Evolutionary conservation across 768 basidiomycete genomes (phyloP).

Genomic region (Imleria badia): DNA sequence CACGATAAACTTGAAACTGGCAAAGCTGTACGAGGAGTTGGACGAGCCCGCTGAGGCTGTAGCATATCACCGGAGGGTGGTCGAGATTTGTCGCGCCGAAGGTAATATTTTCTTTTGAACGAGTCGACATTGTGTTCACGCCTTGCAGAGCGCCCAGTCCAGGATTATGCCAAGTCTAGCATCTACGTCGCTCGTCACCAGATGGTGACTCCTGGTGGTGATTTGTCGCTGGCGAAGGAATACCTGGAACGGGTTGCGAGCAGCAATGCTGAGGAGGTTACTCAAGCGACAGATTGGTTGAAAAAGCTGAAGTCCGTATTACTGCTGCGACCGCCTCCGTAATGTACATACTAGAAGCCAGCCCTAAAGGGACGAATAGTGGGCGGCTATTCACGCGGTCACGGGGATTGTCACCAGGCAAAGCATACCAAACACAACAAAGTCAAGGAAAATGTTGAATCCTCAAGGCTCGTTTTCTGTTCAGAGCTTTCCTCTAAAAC

Average conservation of each 20-base stretch:
- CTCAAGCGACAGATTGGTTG: constrained; percentile 68
- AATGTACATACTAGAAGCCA: constrained; percentile 10
- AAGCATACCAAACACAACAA: constrained; percentile 40
- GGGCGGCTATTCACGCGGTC: constrained; percentile 35
- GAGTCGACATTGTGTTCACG: constrained; percentile 11
- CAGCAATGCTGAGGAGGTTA: constrained; percentile 83
- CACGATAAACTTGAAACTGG: constrained; percentile 69
- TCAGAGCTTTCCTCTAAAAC: constrained; percentile 28
- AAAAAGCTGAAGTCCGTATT: constrained; percentile 49
- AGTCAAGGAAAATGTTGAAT: constrained; percentile 36
- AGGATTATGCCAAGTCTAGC: constrained; percentile 82
- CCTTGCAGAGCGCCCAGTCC: constrained; percentile 56
- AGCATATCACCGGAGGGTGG: constrained; percentile 78
- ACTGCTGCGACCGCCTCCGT: constrained; percentile 18
- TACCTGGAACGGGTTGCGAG: constrained; percentile 71
- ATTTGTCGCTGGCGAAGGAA: constrained; percentile 67
- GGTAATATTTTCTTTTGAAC: constrained; percentile 35
- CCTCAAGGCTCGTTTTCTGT: constrained; percentile 28
- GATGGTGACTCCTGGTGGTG: constrained; percentile 57
- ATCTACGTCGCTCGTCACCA: constrained; percentile 83
- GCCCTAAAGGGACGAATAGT: constrained; percentile 30
- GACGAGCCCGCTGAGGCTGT: constrained; percentile 69
- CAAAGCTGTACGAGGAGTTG: constrained; percentile 64
- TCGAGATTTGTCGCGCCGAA: constrained; percentile 58
- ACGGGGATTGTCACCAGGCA: constrained; percentile 36